Conservation (phyloP, 2,329 filamentous ascomycete species). For the Alternaria dauci region DNA sequence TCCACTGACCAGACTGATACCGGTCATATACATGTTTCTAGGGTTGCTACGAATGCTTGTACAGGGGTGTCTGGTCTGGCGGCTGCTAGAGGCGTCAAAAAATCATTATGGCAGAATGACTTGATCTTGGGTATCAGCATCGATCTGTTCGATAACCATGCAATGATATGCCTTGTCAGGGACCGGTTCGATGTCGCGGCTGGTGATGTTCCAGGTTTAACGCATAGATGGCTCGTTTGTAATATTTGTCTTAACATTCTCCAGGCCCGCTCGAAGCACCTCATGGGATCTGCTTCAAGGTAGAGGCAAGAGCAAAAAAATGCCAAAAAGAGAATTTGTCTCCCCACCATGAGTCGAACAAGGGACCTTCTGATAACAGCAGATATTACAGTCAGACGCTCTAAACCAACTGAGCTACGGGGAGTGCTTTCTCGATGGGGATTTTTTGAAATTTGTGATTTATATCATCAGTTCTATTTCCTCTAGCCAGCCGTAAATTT, state of each 20-base stretch:
- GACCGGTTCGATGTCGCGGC: background rate
- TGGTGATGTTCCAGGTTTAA: background rate
- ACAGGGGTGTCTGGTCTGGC: background rate
- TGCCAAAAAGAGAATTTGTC: conserved; percentile 25
- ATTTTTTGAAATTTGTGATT: accelerated
- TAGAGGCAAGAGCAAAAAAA: background rate
- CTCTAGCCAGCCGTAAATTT: too few relatives aligned
- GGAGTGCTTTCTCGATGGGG: conserved; percentile 27
- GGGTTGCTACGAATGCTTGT: background rate
- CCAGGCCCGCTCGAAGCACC: background rate
- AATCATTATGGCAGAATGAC: background rate
- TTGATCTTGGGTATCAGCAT: background rate
- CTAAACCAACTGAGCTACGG: conserved; percentile 48
- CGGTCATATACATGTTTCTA: background rate
- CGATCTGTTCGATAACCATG: background rate
- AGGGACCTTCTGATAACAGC: conserved; percentile 48
- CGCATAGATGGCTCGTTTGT: background rate
- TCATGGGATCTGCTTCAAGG: background rate
- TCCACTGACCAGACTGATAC: background rate
- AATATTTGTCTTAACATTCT: background rate
- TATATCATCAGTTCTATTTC: accelerated
- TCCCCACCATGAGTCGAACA: conserved; percentile 46
- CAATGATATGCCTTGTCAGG: background rate
- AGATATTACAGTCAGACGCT: conserved; percentile 49
- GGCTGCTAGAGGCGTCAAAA: background rate